Base-by-base conservation (phyloP, 306 rosid genomes). In the Leucaena leucocephala region DNA sequence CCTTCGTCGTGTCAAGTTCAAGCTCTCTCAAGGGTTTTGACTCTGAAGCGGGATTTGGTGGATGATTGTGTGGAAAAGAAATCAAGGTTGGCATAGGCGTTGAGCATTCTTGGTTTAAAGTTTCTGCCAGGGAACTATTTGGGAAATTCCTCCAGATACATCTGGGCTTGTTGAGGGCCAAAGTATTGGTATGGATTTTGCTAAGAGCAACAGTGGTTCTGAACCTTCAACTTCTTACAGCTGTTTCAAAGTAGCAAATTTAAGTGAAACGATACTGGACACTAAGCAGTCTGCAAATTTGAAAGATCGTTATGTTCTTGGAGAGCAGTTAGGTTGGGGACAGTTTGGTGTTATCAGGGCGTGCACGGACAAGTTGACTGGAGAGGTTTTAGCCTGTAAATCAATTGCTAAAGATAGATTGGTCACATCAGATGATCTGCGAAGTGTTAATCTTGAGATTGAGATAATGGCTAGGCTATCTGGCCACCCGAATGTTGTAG, bases 401-500 rank as follows among this genome's bases (percentile, higher is more conserved):
- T 91, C 97, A 13, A 93, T 93, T 78, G 88, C 94, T 3, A 93
- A 93, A 76, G 94, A 93, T 80, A 84, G 91, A 82, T 76, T 93
- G 89, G 91, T 89, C 82, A 93, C 97, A 49, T 80, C 39, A 5
- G 91, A 91, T 71, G 96, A 93, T 86, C 84, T 89, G 45, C 71
- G 86, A 34, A 91, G 97, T 82, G 87, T 93, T 68, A 93, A 90
- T 81, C 94, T 85, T 78, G 97, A 93, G 89, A 93, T 91, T 74
- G 96, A 89, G 89, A 91, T 93, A 64, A 93, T 93, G 97, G 82
- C 94, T 36, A 88, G 91, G 86, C 62, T 93, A 74, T 93, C 97
- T 33, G 97, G 97, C 67, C 97, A 91, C 78, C 94, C 96, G 3
- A 91, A 93, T 69, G 97, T 93, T 52, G 97, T 93, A 16, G 93